phyloP scores from a whole-genome alignment of 495 filamentous ascomycete species.

The Penicillium pancosmium region DNA sequence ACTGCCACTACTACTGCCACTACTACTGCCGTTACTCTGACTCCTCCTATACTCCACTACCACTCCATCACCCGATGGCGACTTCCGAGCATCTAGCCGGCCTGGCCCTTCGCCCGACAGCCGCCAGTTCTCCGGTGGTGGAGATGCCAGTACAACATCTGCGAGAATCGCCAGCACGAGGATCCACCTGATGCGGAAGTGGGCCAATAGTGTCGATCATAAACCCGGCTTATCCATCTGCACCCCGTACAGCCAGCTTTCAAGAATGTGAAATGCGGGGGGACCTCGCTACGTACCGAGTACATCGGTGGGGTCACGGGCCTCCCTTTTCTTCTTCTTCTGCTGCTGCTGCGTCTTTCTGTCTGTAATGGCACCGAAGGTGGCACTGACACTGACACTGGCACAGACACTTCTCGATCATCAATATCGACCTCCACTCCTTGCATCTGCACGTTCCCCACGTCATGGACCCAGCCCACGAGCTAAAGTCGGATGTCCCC shows the following conservation, averaged over 20 bases:
- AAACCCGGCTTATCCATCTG: slow-evolving; percentile 2
- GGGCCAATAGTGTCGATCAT: slow-evolving; percentile 15
- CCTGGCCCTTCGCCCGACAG: slow-evolving; percentile 13
- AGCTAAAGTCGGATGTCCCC: slow-evolving; percentile 29
- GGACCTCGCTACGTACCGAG: background rate
- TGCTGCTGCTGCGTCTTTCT: background rate
- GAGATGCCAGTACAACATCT: background rate
- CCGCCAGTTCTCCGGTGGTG: slow-evolving; percentile 12
- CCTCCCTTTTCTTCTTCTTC: slow-evolving; percentile 1
- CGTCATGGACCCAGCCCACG: slow-evolving; percentile 16
- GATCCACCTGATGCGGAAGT: slow-evolving; percentile 4
- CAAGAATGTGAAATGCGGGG: slow-evolving; percentile 8
- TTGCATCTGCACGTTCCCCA: slow-evolving; percentile 8
- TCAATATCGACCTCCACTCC: background rate
- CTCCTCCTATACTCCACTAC: background rate
- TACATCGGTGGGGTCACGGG: background rate
- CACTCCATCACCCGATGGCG: slow-evolving; percentile 7
- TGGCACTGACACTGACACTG: background rate
- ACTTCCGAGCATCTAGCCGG: slow-evolving; percentile 15
- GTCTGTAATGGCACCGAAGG: background rate
- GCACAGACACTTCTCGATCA: background rate
- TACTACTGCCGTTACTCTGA: background rate
- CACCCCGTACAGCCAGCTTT: slow-evolving; percentile 2
- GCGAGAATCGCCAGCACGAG: slow-evolving; percentile 1
- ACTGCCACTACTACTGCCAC: background rate